Base-by-base conservation (phyloP, 495 filamentous ascomycete species). In the Cenococcum geophilum region DNA sequence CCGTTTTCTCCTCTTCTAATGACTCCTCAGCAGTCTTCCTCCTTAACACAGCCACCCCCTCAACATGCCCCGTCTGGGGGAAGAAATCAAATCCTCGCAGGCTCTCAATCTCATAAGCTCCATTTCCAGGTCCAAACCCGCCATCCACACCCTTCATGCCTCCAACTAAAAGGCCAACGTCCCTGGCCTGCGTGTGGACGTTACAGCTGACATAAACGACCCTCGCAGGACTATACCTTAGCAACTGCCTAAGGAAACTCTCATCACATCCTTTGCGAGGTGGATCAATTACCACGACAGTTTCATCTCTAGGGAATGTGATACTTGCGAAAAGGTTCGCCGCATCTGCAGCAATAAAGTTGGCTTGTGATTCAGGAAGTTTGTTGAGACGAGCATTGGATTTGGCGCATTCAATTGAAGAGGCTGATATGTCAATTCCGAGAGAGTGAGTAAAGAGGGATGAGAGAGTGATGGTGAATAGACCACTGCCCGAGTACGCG, bases 131-230 rank as follows among this genome's bases (percentile, higher is more conserved):
- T 48, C 62, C 71, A 12, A 48, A 57, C 23, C 78, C 75, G 23
- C 65, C 72, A 48, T 71, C 73, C 36, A 71, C 72, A 11, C 65
- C 72, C 43, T 71, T 68, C 66, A 75, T 69, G 45, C 88, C 89
- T 55, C 85, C 79, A 0, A 95, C 89, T 74, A 96, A 75, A 35
- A 89, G 78, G 0, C 89, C 91, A 1, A 97, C 84, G 75, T 98
- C 93, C 54, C 95, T 77, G 36, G 93, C 95, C 77, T 98, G 93
- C 21, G 93, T 96, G 69, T 97, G 95, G 58, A 97, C 95, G 71
- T 98, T 97, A 65, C 93, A 98, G 59, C 88, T 92, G 21, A 98
- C 93, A 70, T 98, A 98, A 8, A 95, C 85, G 12, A 97, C 81
- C 49, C 92, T 76, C 58, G 78, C 78, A 5, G 93, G 93, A 50